Base-by-base conservation (phyloP, 495 filamentous ascomycete species). In the Xylaria intraflava region DNA sequence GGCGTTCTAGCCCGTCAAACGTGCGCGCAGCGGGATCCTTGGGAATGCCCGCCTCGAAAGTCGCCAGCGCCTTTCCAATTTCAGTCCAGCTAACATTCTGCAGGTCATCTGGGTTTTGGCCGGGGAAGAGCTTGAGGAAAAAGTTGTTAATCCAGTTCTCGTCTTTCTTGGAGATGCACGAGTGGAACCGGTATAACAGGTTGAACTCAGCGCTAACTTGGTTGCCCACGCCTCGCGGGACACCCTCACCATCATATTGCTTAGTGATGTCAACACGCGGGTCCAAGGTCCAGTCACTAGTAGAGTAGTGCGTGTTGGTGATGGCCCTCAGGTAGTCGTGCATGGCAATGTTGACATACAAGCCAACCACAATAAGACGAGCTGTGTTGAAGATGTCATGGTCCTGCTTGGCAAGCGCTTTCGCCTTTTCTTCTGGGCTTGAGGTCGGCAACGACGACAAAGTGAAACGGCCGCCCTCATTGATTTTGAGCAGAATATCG, bases 311-410 rank as follows among this genome's bases (percentile, higher is more conserved):
- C 44, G 88, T 70, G 64, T 88, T 89, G 64, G 88, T 77, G 59
- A 93, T 89, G 20, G 86, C 86, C 44, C 88, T 80, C 41, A 91
- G 72, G 65, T 93, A 93, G 65, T 93, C 88, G 56, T 84, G 81
- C 43, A 92, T 65, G 31, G 81, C 78, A 52, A 88, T 85, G 68
- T 90, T 87, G 57, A 88, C 83, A 64, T 88, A 91, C 3, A 90
- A 72, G 51, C 88, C 87, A 53, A 84, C 86, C 16, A 80, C 85
- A 55, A 90, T 78, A 56, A 90, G 73, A 51, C 88, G 76, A 43
- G 79, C 85, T 10, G 83, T 87, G 58, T 92, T 85, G 76, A 92
- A 92, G 27, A 92, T 74, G 52, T 91, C 85, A 53, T 90, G 78
- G 59, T 92, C 88, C 56, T 82, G 83, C 62, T 87, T 86, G 5